Evolutionary conservation across 176 grass and related monocot species (phyloP), one percentile per base, ranked within the genome.

Genomic region (Lolium perenne): DNA sequence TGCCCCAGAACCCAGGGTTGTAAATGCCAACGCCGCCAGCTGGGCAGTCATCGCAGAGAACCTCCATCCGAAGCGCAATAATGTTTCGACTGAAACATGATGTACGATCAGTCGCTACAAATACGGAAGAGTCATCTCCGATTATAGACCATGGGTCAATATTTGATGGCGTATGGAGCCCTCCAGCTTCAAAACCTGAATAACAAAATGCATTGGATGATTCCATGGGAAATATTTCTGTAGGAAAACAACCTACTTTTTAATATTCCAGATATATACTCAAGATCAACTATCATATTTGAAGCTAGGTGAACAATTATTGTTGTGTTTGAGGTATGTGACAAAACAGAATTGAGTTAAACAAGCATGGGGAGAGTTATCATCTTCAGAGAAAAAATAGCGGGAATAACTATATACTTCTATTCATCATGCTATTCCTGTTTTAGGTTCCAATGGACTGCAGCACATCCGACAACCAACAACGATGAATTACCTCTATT

Each of bases 1-100:
- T 98, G 88, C 96, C 96, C 96, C 96, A 98, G 76, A 86, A 98
- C 10, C 96, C 96, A 18, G 93, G 96, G 72, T 98, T 98, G 59
- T 95, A 98, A 78, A 98, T 87, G 25, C 96, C 96, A 83, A 98
- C 94, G 64, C 96, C 96, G 64, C 50, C 77, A 83, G 83, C 66
- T 59, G 94, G 93, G 67, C 96, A 98, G 7, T 77, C 21, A 21
- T 93, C 82, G 58, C 96, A 98, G 55, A 92, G 87, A 80, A 93
- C 81, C 43, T 98, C 88, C 92, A 98, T 90, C 78, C 92, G 91
- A 26, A 98, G 88, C 77, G 96, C 93, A 75, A 98, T 88, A 78
- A 85, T 90, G 50, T 98, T 98, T 80, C 92, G 88, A 70, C 62
- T 81, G 74, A 98, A 98, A 79, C 85, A 91, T 62, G 91, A 95